Base-by-base conservation (phyloP, 805 yeast species). In the Lipomyces yamadae region DNA sequence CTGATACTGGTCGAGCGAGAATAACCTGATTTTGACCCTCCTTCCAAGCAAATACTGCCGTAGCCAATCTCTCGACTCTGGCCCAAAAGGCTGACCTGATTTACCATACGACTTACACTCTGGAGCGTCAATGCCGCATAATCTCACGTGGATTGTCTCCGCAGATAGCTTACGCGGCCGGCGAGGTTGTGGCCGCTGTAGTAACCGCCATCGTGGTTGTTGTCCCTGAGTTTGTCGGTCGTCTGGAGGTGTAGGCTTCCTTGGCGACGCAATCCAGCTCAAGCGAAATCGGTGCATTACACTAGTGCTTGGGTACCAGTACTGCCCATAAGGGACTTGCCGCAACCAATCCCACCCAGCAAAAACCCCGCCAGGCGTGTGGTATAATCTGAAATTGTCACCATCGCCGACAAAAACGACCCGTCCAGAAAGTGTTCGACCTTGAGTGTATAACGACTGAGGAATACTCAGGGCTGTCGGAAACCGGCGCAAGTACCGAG, bases 91-190 rank as follows among this genome's bases (percentile, higher is more conserved):
- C 76, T 95, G 99, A 0, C 97, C 89, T 0, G 96, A 92, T 67
- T 90, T 89, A 0, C 99, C 99, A 77, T 91, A 95, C 80, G 95
- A 98, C 0, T 96, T 85, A 55, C 96, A 81, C 75, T 95, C 99
- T 0, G 99, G 99, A 0, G 99, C 99, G 81, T 95, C 99, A 15
- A 94, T 88, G 0, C 98, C 99, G 77, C 95, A 90, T 29, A 95
- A 79, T 58, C 99, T 82, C 3, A 95, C 85, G 77, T 89, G 88
- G 48, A 95, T 80, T 0, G 99, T 95, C 70, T 88, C 81, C 67
- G 85, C 85, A 69, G 86, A 85, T 50, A 86, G 76, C 52, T 60
- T 60, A 13, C 24, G 53, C 24, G 24, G 24, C 35, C 32, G 63
- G 15, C 57, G 59, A n/a, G 32, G 60, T 18, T 32, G 24, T 33